Percentiles rank a stretch among this genome's conserved stretches.
Conservation (phyloP, 2,329 filamentous ascomycete genomes). For the Corynespora cassiicola region DNA sequence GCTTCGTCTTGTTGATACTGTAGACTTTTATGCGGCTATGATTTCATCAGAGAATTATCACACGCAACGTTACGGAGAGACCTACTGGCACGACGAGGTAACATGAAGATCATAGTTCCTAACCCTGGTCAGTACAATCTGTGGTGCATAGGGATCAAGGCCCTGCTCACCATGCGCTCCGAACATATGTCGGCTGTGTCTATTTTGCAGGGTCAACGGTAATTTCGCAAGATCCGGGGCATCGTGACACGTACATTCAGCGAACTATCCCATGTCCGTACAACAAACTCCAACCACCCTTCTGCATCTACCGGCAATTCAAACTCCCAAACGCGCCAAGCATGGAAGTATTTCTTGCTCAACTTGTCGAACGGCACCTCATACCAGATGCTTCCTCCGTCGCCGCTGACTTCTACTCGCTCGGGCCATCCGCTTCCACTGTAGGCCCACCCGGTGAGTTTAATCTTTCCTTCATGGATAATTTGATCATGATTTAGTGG, state of each 20-base stretch:
- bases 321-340: conserved; percentile 70
- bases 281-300: conserved; percentile 55
- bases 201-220: conserved; percentile 19
- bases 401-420: conserved; percentile 67
- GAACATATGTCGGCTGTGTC: conserved; percentile 53
- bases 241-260: conserved; percentile 41
- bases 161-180: conserved; percentile 48
- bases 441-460: conserved; percentile 57
- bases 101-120: conserved; percentile 74
- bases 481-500: conserved; percentile 67
- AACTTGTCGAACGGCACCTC: conserved; percentile 66
- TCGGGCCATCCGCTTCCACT: conserved; percentile 58
- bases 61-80: conserved; percentile 1
- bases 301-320: conserved; percentile 64
- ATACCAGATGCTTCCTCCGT: conserved; percentile 71
- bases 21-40: conserved; percentile 58
- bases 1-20: conserved; percentile 64
- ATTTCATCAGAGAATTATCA: not conserved
- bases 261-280: conserved; percentile 54
- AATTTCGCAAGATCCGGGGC: conserved; percentile 1
- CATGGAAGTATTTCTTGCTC: conserved; percentile 66
- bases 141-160: conserved; percentile 1
- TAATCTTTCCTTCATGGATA: conserved; percentile 66
- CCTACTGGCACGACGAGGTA: conserved; percentile 64
- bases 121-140: conserved; percentile 23